Base-by-base conservation (phyloP, 1,284 basidiomycete genomes). In the Heterobasidion annosum region DNA sequence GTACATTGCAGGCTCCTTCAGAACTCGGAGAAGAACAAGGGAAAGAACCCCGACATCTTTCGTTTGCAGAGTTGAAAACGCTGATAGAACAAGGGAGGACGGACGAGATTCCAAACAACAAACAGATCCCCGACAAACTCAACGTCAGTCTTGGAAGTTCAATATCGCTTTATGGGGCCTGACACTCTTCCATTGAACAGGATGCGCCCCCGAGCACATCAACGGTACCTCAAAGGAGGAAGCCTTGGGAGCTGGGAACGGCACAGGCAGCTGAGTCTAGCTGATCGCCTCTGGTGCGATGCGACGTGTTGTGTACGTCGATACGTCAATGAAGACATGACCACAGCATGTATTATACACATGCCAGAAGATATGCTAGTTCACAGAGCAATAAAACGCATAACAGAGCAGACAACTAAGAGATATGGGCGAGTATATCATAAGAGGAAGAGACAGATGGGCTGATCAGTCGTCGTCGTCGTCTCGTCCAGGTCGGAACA, bases 31-130 rank as follows among this genome's bases (percentile, higher is more conserved):
- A 10, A 40, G 37, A 8, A 10, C n/a, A n/a, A 3, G 25, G 35
- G 15, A 64, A 70, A 34, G 70, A 77, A 57, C 64, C 70, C 9
- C 73, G 68, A 15, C 68, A 72, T 10, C 68, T 89, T 54, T 79
- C 81, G 0, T 83, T 91, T 60, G 72, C 78, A 1, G 81, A 90
- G 65, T 69, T 91, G 49, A 79, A 85, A 61, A 73, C 73, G 45
- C 71, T 91, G 54, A 86, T 91, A 56, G 79, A 87, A 62, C 73
- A 82, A 35, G 85, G 85, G 32, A 79, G 76, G 58, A 78, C 80
- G 1, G 83, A 87, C 60, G 69, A 82, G 63, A 88, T 91, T 34
- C 88, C 88, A 1, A 87, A 90, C 61, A 91, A 89, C 64, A 85
- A 82, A 57, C 56, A 73, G 46, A 87, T 91, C 50, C 79, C 84